These are phyloP conservation scores for Talaromyces sp. DNA, from an alignment of 2,329 filamentous ascomycete species.

Conservation along the genomic window DNA sequence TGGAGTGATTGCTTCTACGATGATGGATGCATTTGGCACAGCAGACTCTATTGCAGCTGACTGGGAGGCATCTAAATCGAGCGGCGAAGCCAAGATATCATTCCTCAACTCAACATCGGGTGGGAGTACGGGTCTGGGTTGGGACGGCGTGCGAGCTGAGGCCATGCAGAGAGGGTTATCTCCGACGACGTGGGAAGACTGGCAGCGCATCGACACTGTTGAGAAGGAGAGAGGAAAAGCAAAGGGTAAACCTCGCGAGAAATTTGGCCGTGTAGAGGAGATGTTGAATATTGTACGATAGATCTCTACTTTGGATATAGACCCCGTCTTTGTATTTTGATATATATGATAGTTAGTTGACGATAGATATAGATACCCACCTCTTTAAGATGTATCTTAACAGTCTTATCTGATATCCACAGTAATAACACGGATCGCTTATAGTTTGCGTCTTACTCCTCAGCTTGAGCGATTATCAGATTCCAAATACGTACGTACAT, in stretches of 20 bases:
- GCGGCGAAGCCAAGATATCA: conserved; percentile 25
- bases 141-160: conserved; percentile 71
- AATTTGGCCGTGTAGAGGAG: conserved; percentile 56
- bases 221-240: conserved; percentile 67
- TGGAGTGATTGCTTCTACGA: conserved; percentile 92
- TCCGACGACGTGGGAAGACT: conserved; percentile 78
- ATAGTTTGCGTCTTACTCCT: neutral
- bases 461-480: neutral
- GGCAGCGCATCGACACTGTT: conserved; percentile 77
- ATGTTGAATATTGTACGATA: conserved; percentile 53
- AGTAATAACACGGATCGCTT: conserved; percentile 1
- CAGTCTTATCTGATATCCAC: neutral
- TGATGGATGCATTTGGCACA: conserved; percentile 90
- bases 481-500: too few species aligned
- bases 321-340: neutral
- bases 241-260: conserved; percentile 75
- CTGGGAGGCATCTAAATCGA: conserved; percentile 52
- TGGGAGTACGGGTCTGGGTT: conserved; percentile 58
- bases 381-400: neutral
- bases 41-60: conserved; percentile 82
- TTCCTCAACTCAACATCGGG: conserved; percentile 50
- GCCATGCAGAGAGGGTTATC: conserved; percentile 56
- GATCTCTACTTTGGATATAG: neutral
- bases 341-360: neutral
- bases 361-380: conserved; percentile 3